phyloP scores from a whole-genome alignment of 2,329 filamentous ascomycete genomes.

The Fusarium sp. region DNA sequence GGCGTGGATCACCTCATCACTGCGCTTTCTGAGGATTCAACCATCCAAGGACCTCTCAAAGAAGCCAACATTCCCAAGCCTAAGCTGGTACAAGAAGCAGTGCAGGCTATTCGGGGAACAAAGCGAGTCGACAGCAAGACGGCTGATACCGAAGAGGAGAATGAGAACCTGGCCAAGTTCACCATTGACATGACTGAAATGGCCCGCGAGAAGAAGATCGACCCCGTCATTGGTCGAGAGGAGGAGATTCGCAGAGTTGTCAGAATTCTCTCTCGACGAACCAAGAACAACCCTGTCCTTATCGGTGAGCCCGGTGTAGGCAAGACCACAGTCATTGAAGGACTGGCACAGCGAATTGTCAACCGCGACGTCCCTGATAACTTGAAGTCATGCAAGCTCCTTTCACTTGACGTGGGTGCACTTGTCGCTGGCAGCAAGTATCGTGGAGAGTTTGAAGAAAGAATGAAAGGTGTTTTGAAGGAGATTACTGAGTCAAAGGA shows the following conservation, averaged over 20 bases:
- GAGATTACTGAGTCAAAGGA: constrained; percentile 95
- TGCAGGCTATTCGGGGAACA: constrained; percentile 90
- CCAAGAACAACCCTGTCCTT: constrained; percentile 98
- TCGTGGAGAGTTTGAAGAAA: constrained; percentile 97
- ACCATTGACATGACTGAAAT: constrained; percentile 98
- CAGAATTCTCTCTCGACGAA: constrained; percentile 89
- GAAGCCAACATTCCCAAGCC: constrained; percentile 92
- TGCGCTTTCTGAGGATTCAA: constrained; percentile 80
- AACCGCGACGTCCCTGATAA: constrained; percentile 97
- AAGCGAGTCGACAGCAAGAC: constrained; percentile 95
- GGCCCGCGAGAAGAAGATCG: constrained; percentile 96
- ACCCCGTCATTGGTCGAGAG: constrained; percentile 95
- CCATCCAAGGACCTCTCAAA: constrained; percentile 77
- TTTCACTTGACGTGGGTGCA: constrained; percentile 94
- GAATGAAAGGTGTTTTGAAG: constrained; percentile 98
- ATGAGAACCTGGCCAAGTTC: constrained; percentile 97
- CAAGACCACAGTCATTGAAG: constrained; percentile 98
- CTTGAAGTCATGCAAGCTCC: constrained; percentile 88
- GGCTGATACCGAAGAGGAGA: constrained; percentile 90
- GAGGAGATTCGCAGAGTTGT: constrained; percentile 94
- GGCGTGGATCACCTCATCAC: constrained; percentile 95
- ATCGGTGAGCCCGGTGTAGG: constrained; percentile 98
- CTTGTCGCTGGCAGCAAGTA: constrained; percentile 98
- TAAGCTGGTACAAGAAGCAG: constrained; percentile 90
- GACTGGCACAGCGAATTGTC: constrained; percentile 93